Base-by-base conservation (phyloP, 805 yeast genomes). In the Metschnikowia matae region DNA sequence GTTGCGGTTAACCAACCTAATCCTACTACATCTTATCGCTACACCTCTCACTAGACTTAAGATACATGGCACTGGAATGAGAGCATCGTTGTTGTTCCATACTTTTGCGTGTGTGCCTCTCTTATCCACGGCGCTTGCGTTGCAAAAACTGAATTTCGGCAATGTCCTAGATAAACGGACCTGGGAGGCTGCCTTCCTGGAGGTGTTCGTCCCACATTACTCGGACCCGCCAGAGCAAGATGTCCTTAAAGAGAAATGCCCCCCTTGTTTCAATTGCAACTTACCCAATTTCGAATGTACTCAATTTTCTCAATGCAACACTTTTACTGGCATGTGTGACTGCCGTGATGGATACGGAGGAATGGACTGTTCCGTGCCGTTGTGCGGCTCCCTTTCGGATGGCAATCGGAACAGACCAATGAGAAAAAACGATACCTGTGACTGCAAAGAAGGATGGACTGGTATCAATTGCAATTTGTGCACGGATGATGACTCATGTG, bases 391-490 rank as follows among this genome's bases (percentile, higher is more conserved):
- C 0, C 73, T 91, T 15, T 68, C 83, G 0, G 83, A 81, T 54
- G 90, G 87, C 33, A 71, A 71, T 40, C 70, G 73, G 49, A 65
- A 71, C 33, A 76, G 98, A 51, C 96, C 96, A 0, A 57, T 78
- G 11, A 73, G 94, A 61, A 68, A 80, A 5, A 70, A 71, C 20
- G 67, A 75, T 0, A 57, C 74, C 0, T 94, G 99, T 68, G 71
- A 71, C 0, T 92, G 99, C 69, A 79, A 79, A 45, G 76, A 75
- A 3, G 99, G 99, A 3, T 94, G 99, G 99, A 71, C 74, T 4
- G 98, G 99, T 40, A 86, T 94, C 62, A 94, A 94, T 63, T 94
- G 99, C 76, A 94, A 87, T 62, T 67, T 94, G 64, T 94, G 99
- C 68, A 71, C 75, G 21, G 63, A 65, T 4, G 96, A 94, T 64